Conservation (phyloP, 176 grass and related monocot species). For the Puya raimondii region DNA sequence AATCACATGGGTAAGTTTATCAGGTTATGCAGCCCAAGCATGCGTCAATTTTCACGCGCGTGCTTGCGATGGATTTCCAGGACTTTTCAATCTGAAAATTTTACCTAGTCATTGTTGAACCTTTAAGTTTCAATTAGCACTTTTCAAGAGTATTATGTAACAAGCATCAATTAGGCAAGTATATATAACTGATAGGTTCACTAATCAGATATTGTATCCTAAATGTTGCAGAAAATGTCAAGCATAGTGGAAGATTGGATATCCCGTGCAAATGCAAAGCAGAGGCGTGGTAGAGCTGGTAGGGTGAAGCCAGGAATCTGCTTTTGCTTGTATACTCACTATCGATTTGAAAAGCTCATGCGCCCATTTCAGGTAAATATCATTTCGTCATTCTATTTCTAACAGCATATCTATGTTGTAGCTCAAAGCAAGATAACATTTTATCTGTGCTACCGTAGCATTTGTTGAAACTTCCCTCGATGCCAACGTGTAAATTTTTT, state of each 20-base stretch:
- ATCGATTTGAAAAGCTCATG: constrained; percentile 80
- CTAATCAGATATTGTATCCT: constrained; percentile 13
- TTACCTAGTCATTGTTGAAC: background rate
- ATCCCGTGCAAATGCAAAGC: constrained; percentile 92
- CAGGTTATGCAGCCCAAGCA: no score
- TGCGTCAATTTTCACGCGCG: no score
- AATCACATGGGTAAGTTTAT: no score
- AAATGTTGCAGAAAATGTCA: constrained; percentile 91
- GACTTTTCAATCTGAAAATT: background rate
- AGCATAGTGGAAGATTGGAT: constrained; percentile 99
- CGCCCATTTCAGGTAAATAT: constrained; percentile 81
- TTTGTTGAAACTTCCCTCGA: no score
- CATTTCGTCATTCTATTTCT: background rate
- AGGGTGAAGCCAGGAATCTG: constrained; percentile 82
- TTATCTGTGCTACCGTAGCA: no score
- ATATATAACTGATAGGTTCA: constrained; percentile 5
- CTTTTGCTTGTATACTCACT: constrained; percentile 79
- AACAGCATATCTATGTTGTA: no score
- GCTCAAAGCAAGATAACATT: no score
- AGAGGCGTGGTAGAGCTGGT: constrained; percentile 86
- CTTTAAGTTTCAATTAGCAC: background rate
- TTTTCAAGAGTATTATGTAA: background rate
- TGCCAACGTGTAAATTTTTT: no score
- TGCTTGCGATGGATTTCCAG: no score
- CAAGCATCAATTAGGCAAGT: background rate